Evolutionary conservation across 768 basidiomycete species (phyloP), one percentile per base, ranked within the genome.

Genomic region (Trametes cingulata): DNA sequence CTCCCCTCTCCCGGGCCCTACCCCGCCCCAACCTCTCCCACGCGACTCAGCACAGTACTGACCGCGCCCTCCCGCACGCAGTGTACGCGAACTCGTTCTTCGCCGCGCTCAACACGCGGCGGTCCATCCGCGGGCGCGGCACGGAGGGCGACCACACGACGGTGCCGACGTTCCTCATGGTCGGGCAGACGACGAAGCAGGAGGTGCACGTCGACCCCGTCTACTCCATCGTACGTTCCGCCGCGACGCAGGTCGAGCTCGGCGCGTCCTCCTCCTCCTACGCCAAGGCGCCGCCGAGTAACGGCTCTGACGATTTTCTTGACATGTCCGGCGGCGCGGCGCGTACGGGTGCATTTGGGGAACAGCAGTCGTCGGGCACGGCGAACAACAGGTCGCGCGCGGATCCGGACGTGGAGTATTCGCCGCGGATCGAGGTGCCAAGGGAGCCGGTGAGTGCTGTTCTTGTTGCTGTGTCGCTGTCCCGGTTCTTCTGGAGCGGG

Each of bases 71-170:
- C 12, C 19, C 41, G 37, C 47, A 52, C 47, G 60, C 56, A 85
- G 85, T 86, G 29, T 85, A 87, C 63, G 82, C 80, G 0, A 80
- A 84, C 50, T 87, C 86, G 19, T 78, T 85, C 71, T 74, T 87
- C 70, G 85, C 86, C 37, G 84, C 86, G 82, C 77, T 89, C 35
- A 88, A 88, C 71, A 86, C 86, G 2, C 80, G 87, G 14, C 75
- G 82, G 52, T 75, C 71, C 17, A 67, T 85, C 36, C 79, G 80
- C 9, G 86, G 84, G 13, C 74, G 78, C 37, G 85, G 85, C 19
- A 83, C 85, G 5, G 85, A 86, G 59, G 63, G 56, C 36, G 73
- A 73, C 27, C 57, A 56, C 33, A 65, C 65, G 17, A 73, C 63
- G 17, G 60, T 66, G 36, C 54, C 69, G 14, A 66, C 64, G 17